Percentiles rank a stretch among this genome's conserved stretches.
Evolutionary conservation across 2,329 filamentous ascomycete genomes (phyloP).

Genomic region (Apiospora kogelbergensis): DNA sequence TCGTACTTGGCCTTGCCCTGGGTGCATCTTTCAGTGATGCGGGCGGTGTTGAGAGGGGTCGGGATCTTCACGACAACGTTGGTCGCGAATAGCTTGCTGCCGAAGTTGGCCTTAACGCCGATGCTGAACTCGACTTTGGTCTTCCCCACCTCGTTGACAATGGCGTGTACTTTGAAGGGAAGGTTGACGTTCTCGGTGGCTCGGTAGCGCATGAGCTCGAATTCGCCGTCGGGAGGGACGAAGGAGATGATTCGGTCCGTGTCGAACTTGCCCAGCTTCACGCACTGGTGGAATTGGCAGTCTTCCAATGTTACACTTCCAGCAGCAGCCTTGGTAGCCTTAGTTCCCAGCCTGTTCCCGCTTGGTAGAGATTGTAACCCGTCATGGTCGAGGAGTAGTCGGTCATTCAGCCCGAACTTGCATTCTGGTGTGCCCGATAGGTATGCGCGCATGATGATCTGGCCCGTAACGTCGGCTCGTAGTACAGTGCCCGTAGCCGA

Average conservation of each 20-base stretch:
- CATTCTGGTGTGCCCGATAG: constrained; percentile 95
- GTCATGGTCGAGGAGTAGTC: constrained; percentile 82
- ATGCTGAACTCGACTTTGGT: constrained; percentile 99
- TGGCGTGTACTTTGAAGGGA: constrained; percentile 97
- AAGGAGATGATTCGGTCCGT: constrained; percentile 96
- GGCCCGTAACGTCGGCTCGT: constrained; percentile 92
- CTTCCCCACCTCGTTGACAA: constrained; percentile 95
- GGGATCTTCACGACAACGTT: constrained; percentile 94
- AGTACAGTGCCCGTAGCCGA: constrained; percentile 95
- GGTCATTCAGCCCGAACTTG: constrained; percentile 97
- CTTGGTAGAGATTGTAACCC: constrained; percentile 64
- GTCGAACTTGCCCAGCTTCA: constrained; percentile 96
- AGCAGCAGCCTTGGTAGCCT: constrained; percentile 92
- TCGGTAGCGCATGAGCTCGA: constrained; percentile 98
- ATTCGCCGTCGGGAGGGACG: constrained; percentile 94
- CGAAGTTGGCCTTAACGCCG: constrained; percentile 95
- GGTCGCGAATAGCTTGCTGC: constrained; percentile 92
- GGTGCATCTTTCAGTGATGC: constrained; percentile 87
- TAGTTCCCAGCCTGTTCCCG: constrained; percentile 77
- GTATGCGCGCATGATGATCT: constrained; percentile 98
- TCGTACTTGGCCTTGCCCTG: constrained; percentile 99
- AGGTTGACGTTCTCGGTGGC: constrained; percentile 98
- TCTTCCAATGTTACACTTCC: constrained; percentile 96
- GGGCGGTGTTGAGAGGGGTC: constrained; percentile 93
- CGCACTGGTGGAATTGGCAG: constrained; percentile 98